Evolutionary conservation across 2,329 filamentous ascomycete genomes (phyloP).

Genomic region (Botrytis fragariae): DNA sequence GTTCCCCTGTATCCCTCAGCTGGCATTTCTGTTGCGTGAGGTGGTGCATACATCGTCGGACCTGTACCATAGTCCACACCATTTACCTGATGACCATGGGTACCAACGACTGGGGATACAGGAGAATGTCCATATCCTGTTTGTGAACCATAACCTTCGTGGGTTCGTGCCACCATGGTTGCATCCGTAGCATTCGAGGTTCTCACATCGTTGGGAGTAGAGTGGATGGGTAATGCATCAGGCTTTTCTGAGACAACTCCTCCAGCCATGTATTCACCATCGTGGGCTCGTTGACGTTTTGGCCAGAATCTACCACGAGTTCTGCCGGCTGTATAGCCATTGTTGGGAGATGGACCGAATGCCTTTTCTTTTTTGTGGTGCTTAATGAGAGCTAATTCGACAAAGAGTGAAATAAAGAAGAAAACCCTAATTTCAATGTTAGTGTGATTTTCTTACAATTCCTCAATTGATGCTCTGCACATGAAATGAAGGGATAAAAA

Average conservation of each 20-base stretch:
- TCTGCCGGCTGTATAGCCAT: conserved; percentile 65
- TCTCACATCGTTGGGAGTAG: conserved; percentile 41
- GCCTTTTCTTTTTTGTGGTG: conserved; percentile 73
- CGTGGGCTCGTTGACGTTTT: conserved; percentile 29
- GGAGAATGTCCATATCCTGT: not conserved
- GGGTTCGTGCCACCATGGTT: conserved; percentile 28
- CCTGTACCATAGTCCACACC: not conserved
- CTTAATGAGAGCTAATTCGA: conserved; percentile 66
- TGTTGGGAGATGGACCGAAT: conserved; percentile 62
- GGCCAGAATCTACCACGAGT: conserved; percentile 41
- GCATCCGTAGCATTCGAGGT: conserved; percentile 33
- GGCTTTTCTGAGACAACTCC: conserved; percentile 25
- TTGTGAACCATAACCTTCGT: conserved; percentile 3
- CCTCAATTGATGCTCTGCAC: not conserved
- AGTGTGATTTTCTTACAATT: conserved; percentile 13
- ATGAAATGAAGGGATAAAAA: not conserved
- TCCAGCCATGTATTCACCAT: conserved; percentile 31
- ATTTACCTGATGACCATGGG: conserved; percentile 1
- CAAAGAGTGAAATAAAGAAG: conserved; percentile 69
- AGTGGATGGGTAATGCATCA: conserved; percentile 42
- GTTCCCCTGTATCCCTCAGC: not conserved
- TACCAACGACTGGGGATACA: conserved; percentile 1
- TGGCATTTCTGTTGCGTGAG: not conserved
- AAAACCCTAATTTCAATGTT: conserved; percentile 54
- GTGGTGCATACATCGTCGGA: not conserved